These are phyloP conservation scores for Malus hybrid DNA, from an alignment of 331 rosid species.

Conservation along the genomic window DNA sequence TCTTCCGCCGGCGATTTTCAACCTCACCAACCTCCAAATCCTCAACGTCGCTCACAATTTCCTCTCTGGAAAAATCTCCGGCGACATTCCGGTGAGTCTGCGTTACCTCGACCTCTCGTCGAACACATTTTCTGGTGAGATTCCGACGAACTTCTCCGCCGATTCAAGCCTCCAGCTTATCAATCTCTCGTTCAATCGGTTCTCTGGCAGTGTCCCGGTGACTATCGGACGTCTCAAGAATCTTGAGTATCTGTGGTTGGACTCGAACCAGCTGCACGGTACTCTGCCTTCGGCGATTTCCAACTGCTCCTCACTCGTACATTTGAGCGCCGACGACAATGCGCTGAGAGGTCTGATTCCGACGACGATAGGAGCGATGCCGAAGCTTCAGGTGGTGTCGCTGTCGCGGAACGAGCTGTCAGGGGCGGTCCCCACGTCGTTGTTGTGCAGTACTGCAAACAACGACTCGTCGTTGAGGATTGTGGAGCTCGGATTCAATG, in stretches of 20 bases:
- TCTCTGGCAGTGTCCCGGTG: constrained; percentile 56
- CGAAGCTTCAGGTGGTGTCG: constrained; percentile 60
- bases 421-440: constrained; percentile 52
- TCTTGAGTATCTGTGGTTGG: constrained; percentile 51
- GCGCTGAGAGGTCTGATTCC: constrained; percentile 58
- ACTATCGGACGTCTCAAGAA: constrained; percentile 35
- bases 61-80: constrained; percentile 40
- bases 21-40: constrained; percentile 66
- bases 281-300: constrained; percentile 65
- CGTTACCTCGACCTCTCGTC: constrained; percentile 48
- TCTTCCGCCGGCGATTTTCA: constrained; percentile 42
- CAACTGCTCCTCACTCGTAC: constrained; percentile 55
- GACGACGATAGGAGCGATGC: constrained; percentile 46
- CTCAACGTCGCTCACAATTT: constrained; percentile 49
- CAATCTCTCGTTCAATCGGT: constrained; percentile 45
- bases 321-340: constrained; percentile 53
- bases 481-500: constrained; percentile 49
- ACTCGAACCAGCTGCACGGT: constrained; percentile 47
- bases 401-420: constrained; percentile 45
- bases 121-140: constrained; percentile 50
- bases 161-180: constrained; percentile 46
- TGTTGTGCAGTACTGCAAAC: constrained; percentile 35
- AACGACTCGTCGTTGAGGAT: constrained; percentile 29
- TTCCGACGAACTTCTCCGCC: constrained; percentile 43
- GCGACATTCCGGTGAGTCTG: constrained; percentile 28